Base-by-base conservation (phyloP, 768 basidiomycete species). In the Lentinula sp. region DNA sequence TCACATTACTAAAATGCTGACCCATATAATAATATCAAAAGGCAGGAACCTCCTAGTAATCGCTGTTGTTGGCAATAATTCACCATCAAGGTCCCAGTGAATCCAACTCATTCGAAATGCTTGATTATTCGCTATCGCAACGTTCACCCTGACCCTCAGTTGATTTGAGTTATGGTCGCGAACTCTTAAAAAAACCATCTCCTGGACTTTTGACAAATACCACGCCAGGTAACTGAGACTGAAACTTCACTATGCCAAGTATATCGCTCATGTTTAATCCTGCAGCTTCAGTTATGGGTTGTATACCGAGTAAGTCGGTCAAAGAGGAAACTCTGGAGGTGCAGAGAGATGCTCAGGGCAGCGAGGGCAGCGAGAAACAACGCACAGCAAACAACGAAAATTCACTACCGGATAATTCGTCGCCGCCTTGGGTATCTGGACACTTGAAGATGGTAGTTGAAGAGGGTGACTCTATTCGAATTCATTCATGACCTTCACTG, bases 261-360 rank as follows among this genome's bases (percentile, higher is more conserved):
- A 49, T 49, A 8, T 49, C 10, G 21, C 23, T 49, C 48, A 31
- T 49, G 21, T 8, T 23, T 15, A 23, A 23, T 6, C 5, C 21
- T n/a, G 16, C 16, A n/a, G 45, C 15, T 49, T 23, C 7, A 49
- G 23, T 21, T 51, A 78, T 80, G 79, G 78, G 77, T 39, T 79
- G 78, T 65, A 74, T 74, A 52, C 72, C 75, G 35, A 79, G 77
- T 68, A 79, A 77, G 64, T 70, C 56, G 15, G 61, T 68, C 18
- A 39, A 51, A 51, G 15, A 37, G 43, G 58, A 51, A 39, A 52
- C 54, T 51, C 13, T 28, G 37, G 40, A 61, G 10, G 1, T 57
- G 32, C 58, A 37, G 37, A 9, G 50, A 21, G 28, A 43, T 28
- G 28, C 28, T 28, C 28, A 28, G 28, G 28, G 3, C 7, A 4